These are phyloP conservation scores for Eucalyptus marginata DNA, from an alignment of 345 rosid species.

Conservation along the genomic window DNA sequence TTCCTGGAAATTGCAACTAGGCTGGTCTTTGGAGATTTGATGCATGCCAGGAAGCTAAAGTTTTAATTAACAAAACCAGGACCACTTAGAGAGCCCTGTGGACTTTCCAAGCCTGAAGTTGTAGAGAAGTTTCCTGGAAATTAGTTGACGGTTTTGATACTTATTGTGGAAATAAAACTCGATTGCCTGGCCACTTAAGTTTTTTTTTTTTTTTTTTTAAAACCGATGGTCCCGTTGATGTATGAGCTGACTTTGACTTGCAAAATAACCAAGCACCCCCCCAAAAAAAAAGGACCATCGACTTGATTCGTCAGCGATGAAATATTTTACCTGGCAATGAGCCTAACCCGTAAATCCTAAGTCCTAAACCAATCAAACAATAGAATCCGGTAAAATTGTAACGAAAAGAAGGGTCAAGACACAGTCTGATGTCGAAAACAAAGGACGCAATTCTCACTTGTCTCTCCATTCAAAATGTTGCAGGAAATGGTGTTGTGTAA, in stretches of 20 bases:
- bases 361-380: background rate
- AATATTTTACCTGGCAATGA: background rate
- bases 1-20: background rate
- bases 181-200: background rate
- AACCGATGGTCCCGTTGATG: background rate
- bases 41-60: background rate
- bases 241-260: background rate
- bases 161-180: background rate
- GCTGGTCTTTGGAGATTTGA: background rate
- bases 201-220: too few species aligned
- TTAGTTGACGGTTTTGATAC: background rate
- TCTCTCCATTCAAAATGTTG: background rate
- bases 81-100: background rate
- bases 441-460: background rate
- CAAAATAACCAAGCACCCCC: background rate
- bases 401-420: background rate
- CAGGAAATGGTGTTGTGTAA: conserved; percentile 92
- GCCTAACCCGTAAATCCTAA: background rate
- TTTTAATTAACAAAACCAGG: background rate
- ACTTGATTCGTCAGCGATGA: background rate
- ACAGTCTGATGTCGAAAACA: background rate
- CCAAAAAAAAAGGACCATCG: background rate
- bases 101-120: background rate
- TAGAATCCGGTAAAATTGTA: background rate
- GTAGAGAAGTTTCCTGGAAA: background rate